Evolutionary conservation across 495 filamentous ascomycete species (phyloP).

Genomic region (Viridothelium virens): DNA sequence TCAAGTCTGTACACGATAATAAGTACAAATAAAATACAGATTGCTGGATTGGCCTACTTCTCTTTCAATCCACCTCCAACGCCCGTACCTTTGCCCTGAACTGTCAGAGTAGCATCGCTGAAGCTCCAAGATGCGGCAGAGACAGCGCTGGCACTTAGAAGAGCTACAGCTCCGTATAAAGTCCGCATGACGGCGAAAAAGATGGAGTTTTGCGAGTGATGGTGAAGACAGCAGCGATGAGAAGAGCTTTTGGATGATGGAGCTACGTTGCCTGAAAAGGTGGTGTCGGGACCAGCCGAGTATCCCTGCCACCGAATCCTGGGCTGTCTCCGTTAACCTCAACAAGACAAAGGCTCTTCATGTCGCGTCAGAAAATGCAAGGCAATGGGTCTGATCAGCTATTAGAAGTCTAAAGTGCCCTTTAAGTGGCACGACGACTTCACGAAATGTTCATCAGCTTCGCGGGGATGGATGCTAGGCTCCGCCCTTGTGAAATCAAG

Average conservation of each 20-base stretch:
- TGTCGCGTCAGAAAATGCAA: too few species aligned
- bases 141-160: conserved; percentile 15
- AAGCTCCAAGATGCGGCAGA: conserved; percentile 78
- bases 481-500: not conserved
- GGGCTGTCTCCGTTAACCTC: not conserved
- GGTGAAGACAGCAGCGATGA: not conserved
- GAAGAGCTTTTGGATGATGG: not conserved
- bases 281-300: not conserved
- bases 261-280: conserved; percentile 2
- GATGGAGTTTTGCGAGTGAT: not conserved
- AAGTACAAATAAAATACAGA: not conserved
- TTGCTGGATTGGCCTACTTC: conserved; percentile 44
- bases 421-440: too few species aligned
- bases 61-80: conserved; percentile 59
- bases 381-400: too few species aligned
- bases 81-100: conserved; percentile 63
- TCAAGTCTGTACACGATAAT: conserved; percentile 46
- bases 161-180: not conserved
- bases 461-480: not conserved
- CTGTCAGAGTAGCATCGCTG: conserved; percentile 71
- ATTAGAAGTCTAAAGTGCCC: too few species aligned
- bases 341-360: not conserved
- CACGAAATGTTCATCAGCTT: too few species aligned
- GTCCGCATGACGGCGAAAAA: not conserved
- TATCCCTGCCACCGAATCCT: not conserved